A percentile compares a stretch with the other conserved stretches of the same genome.
These are phyloP conservation scores for Plasmodium relictum DNA, from an alignment of 169 alveolate genomes.

Conservation along the genomic window DNA sequence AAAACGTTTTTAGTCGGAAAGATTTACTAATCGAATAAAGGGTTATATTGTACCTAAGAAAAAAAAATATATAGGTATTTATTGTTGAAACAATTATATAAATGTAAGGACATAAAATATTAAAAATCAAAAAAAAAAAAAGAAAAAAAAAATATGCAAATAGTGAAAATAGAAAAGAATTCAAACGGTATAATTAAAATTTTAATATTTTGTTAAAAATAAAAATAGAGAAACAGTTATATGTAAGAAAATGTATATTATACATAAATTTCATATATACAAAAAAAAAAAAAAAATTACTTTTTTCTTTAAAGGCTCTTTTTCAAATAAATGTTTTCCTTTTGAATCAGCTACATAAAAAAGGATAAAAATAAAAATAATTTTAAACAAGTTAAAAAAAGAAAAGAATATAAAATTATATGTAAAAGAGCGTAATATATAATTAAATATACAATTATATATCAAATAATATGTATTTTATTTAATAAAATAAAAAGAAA, in stretches of 20 bases:
- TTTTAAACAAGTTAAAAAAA: neutral
- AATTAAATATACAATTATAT: neutral
- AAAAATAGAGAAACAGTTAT: neutral
- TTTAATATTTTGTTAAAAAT: neutral
- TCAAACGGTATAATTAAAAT: too few relatives aligned
- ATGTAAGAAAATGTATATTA: conserved; percentile 1
- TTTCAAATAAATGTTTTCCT: conserved; percentile 75
- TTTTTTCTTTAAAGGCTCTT: conserved; percentile 68
- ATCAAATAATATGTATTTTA: neutral
- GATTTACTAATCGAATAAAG: conserved; percentile 42
- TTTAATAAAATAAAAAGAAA: too few relatives aligned
- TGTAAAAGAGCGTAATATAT: neutral
- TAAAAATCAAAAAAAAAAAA: too few relatives aligned
- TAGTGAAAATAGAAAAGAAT: neutral
- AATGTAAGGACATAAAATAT: too few relatives aligned
- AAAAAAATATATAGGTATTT: too few relatives aligned
- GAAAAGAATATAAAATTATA: neutral
- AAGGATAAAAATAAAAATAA: neutral
- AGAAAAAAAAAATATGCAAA: neutral
- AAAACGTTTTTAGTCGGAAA: neutral
- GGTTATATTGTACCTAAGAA: conserved; percentile 59
- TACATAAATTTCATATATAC: neutral
- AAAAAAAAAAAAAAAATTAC: conserved; percentile 7
- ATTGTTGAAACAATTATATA: too few relatives aligned
- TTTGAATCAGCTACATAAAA: conserved; percentile 25